phyloP scores from a whole-genome alignment of 495 filamentous ascomycete genomes.

The Aspergillus campestris region DNA sequence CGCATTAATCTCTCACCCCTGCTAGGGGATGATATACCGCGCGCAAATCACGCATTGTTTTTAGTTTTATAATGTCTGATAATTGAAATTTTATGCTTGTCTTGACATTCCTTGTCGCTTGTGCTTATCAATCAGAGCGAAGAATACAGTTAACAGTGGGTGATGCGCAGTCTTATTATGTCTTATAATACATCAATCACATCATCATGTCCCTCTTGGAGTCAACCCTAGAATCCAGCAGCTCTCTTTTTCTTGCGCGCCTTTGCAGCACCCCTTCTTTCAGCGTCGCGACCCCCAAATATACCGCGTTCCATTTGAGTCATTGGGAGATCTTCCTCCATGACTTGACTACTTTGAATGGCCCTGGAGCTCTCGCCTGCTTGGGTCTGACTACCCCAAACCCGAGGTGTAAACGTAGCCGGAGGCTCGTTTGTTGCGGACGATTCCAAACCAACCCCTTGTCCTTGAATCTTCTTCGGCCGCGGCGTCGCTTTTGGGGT shows the following conservation, averaged over 20 bases:
- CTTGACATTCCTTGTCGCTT: too few species aligned
- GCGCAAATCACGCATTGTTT: too few species aligned
- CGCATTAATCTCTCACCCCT: too few species aligned
- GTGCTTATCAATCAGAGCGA: too few species aligned
- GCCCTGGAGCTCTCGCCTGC: slow-evolving; percentile 7
- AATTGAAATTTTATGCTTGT: too few species aligned
- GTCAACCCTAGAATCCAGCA: slow-evolving; percentile 30
- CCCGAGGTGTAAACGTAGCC: slow-evolving; percentile 14
- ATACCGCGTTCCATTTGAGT: slow-evolving; percentile 37
- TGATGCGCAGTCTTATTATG: too few species aligned
- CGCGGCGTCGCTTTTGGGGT: slow-evolving; percentile 16
- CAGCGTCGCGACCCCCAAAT: slow-evolving; percentile 28
- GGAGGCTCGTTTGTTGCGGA: slow-evolving; percentile 17
- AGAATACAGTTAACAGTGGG: too few species aligned
- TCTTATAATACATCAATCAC: too few species aligned
- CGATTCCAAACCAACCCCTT: slow-evolving; percentile 9
- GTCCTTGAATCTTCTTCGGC: slow-evolving; percentile 16
- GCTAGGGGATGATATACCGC: too few species aligned
- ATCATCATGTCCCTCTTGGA: too few species aligned
- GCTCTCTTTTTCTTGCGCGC: slow-evolving; percentile 33
- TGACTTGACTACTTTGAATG: slow-evolving; percentile 32
- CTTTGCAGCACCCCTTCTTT: slow-evolving; percentile 19
- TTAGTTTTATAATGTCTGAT: too few species aligned
- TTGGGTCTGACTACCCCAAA: slow-evolving; percentile 35
- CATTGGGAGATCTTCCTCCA: slow-evolving; percentile 27